phyloP scores from a whole-genome alignment of 768 basidiomycete genomes.

The Paxillus ammoniavirescens region DNA sequence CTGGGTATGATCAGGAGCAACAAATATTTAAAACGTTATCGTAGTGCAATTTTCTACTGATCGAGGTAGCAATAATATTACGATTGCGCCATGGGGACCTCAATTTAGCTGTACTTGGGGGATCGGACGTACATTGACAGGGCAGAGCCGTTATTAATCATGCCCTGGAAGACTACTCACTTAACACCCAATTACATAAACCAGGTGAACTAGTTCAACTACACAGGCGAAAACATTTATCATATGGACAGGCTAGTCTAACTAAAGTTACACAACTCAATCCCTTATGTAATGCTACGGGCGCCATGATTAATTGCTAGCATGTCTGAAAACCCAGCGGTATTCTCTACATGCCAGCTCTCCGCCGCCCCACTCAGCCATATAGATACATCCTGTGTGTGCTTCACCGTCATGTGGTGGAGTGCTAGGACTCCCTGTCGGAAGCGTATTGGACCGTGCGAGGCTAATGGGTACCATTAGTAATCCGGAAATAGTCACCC shows the following conservation, averaged over 20 bases:
- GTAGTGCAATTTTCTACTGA: not conserved
- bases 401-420: too few species aligned
- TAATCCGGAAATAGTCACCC: conserved; percentile 32
- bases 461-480: conserved; percentile 14
- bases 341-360: not conserved
- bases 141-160: not conserved
- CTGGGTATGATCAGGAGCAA: not conserved
- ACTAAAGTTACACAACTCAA: not conserved
- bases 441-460: conserved; percentile 1
- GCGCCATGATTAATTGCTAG: not conserved
- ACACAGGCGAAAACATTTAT: not conserved
- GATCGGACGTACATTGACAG: conserved; percentile 15
- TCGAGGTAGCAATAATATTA: not conserved
- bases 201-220: too few species aligned
- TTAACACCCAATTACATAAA: too few species aligned
- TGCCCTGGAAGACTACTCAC: too few species aligned
- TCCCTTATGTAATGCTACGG: not conserved
- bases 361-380: not conserved
- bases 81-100: conserved; percentile 13
- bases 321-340: not conserved
- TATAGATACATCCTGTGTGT: not conserved
- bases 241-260: not conserved
- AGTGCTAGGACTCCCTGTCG: not conserved
- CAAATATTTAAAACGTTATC: too few species aligned
- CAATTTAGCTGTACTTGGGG: conserved; percentile 22